Percentiles rank a stretch among this genome's conserved stretches.
Evolutionary conservation across 805 yeast species (phyloP).

Genomic region (Monosporozyma aerobia): DNA sequence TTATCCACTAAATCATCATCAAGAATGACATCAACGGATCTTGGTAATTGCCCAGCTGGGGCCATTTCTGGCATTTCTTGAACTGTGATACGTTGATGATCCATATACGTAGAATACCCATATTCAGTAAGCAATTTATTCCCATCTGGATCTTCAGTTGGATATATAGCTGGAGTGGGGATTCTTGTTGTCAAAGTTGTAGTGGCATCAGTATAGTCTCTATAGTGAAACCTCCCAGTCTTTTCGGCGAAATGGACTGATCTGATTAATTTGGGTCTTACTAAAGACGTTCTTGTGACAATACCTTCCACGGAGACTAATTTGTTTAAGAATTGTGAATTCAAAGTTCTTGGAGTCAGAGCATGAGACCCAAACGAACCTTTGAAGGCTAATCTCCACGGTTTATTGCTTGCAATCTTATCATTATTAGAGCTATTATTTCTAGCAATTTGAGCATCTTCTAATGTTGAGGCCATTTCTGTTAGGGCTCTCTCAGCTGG

Average conservation of each 20-base stretch:
- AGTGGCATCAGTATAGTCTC: slow-evolving; percentile 89
- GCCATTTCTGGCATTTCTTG: slow-evolving; percentile 98
- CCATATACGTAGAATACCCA: slow-evolving; percentile 85
- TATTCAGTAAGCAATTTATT: slow-evolving; percentile 83
- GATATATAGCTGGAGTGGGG: slow-evolving; percentile 72
- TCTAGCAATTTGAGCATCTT: slow-evolving; percentile 13
- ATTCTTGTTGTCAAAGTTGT: slow-evolving; percentile 52
- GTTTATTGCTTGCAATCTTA: slow-evolving; percentile 44
- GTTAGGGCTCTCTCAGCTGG: slow-evolving; percentile 81
- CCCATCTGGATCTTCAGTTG: slow-evolving; percentile 88
- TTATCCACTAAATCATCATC: slow-evolving; percentile 91
- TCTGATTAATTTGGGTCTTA: slow-evolving; percentile 83
- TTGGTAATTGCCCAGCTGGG: slow-evolving; percentile 95
- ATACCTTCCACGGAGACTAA: slow-evolving; percentile 89
- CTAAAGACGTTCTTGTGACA: slow-evolving; percentile 86
- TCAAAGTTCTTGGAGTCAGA: slow-evolving; percentile 79
- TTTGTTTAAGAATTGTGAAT: slow-evolving; percentile 66
- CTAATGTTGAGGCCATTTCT: slow-evolving; percentile 66
- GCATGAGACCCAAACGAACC: slow-evolving; percentile 89
- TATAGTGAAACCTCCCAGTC: slow-evolving; percentile 74
- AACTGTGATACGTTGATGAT: slow-evolving; percentile 85
- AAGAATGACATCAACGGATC: slow-evolving; percentile 83
- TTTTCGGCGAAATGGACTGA: slow-evolving; percentile 89
- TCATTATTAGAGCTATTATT: slow-evolving; percentile 31
- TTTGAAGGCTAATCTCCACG: slow-evolving; percentile 59